These are phyloP conservation scores for Wolfiporia cocos DNA, from an alignment of 1,284 basidiomycete species.

Conservation along the genomic window DNA sequence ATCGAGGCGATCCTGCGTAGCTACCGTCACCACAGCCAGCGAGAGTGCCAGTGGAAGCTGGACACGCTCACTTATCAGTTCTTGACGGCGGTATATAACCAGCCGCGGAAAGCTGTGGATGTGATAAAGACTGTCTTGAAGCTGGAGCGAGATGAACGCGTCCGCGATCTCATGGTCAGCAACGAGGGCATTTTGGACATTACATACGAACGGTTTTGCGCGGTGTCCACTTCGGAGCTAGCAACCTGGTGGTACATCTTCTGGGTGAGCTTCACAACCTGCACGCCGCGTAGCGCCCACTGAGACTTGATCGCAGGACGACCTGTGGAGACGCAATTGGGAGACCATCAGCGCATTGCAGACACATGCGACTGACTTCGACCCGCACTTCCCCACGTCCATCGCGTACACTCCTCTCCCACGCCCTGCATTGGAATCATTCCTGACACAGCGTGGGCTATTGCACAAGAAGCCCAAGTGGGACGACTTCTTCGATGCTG, in stretches of 20 bases:
- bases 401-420: slow-evolving; percentile 74
- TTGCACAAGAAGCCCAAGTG: slow-evolving; percentile 40
- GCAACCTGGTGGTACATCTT: slow-evolving; percentile 82
- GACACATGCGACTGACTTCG: slow-evolving; percentile 54
- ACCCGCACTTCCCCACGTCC: slow-evolving; percentile 67
- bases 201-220: slow-evolving; percentile 53
- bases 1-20: slow-evolving; percentile 44
- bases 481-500: slow-evolving; percentile 57
- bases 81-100: slow-evolving; percentile 57
- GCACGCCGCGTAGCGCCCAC: not conserved
- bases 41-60: slow-evolving; percentile 50
- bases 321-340: slow-evolving; percentile 65
- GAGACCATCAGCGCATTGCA: slow-evolving; percentile 44
- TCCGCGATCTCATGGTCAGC: slow-evolving; percentile 46
- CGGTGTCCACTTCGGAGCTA: slow-evolving; percentile 45
- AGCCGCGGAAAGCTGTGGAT: slow-evolving; percentile 38
- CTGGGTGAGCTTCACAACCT: slow-evolving; percentile 46
- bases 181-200: slow-evolving; percentile 45
- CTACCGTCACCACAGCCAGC: slow-evolving; percentile 49
- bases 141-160: slow-evolving; percentile 46
- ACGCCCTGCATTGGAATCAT: slow-evolving; percentile 59
- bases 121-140: slow-evolving; percentile 42
- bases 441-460: slow-evolving; percentile 59
- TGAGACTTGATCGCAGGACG: slow-evolving; percentile 44
- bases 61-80: slow-evolving; percentile 62